Conservation (phyloP, 768 basidiomycete genomes). For the Trametes cingulata region DNA sequence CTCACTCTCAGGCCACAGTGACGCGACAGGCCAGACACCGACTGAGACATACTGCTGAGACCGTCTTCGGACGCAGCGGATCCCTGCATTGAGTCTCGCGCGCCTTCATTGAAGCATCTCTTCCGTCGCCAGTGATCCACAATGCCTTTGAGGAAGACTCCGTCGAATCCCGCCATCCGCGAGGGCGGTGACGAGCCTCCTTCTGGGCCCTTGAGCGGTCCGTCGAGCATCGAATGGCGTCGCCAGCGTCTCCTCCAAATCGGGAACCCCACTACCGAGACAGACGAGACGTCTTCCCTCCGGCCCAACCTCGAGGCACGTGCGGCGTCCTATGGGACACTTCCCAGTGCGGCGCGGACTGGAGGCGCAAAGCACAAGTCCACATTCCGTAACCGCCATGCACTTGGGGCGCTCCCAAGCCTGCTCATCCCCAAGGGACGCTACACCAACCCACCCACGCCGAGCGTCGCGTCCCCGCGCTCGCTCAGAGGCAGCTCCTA, state of each 20-base stretch:
- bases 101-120: not conserved
- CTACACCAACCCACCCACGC: conserved; percentile 38
- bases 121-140: not conserved
- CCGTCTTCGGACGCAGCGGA: not conserved
- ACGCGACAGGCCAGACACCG: too few species aligned
- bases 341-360: conserved; percentile 22
- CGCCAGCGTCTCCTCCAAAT: conserved; percentile 61
- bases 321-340: conserved; percentile 59
- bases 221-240: conserved; percentile 61
- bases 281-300: conserved; percentile 23
- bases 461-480: conserved; percentile 34
- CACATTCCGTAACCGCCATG: conserved; percentile 36
- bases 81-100: not conserved
- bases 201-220: conserved; percentile 43
- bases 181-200: conserved; percentile 23
- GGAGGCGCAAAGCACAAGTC: conserved; percentile 13
- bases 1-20: too few species aligned
- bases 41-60: not conserved
- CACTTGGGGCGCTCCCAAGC: conserved; percentile 39
- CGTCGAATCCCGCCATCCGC: conserved; percentile 6
- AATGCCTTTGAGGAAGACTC: conserved; percentile 17
- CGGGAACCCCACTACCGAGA: conserved; percentile 32
- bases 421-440: conserved; percentile 34
- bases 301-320: conserved; percentile 27
- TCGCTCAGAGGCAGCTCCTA: conserved; percentile 33